A percentile compares a stretch with the other conserved stretches of the same genome.
Conservation (phyloP, 192 early-diverging fungal genomes). For the Podila minutissima region DNA sequence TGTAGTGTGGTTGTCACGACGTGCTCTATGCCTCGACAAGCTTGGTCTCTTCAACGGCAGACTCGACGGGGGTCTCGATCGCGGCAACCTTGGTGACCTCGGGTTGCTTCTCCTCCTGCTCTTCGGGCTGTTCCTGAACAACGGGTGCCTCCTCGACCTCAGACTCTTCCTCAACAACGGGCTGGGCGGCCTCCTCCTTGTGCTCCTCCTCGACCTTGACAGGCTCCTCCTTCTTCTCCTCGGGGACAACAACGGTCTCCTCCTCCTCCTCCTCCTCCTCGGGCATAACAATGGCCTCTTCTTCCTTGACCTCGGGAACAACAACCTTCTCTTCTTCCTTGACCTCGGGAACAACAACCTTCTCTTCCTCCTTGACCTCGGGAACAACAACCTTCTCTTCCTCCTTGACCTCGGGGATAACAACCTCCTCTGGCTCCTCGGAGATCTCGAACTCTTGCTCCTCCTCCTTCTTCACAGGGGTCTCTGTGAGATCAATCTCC, state of each 20-base stretch:
- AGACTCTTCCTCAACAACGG: background rate
- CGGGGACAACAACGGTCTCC: background rate
- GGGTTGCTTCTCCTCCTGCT: no score
- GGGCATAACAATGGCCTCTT: background rate
- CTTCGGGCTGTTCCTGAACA: no score
- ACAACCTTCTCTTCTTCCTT: background rate
- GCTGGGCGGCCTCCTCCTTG: constrained; percentile 7
- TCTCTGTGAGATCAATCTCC: constrained; percentile 23
- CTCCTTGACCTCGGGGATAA: background rate
- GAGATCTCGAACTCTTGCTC: constrained; percentile 3
- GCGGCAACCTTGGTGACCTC: background rate
- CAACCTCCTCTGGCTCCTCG: background rate
- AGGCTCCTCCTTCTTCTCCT: constrained; percentile 5
- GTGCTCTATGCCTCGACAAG: background rate
- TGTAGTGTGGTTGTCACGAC: background rate
- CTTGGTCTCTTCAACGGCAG: background rate
- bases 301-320: background rate
- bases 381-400: background rate
- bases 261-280: background rate
- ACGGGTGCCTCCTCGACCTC: background rate
- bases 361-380: constrained; percentile 4
- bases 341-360: background rate
- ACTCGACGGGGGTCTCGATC: constrained; percentile 1
- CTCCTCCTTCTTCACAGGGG: constrained; percentile 22
- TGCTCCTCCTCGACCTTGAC: background rate